Evolutionary conservation across 2,329 filamentous ascomycete species (phyloP).

Genomic region (Aspergillus tamarii): DNA sequence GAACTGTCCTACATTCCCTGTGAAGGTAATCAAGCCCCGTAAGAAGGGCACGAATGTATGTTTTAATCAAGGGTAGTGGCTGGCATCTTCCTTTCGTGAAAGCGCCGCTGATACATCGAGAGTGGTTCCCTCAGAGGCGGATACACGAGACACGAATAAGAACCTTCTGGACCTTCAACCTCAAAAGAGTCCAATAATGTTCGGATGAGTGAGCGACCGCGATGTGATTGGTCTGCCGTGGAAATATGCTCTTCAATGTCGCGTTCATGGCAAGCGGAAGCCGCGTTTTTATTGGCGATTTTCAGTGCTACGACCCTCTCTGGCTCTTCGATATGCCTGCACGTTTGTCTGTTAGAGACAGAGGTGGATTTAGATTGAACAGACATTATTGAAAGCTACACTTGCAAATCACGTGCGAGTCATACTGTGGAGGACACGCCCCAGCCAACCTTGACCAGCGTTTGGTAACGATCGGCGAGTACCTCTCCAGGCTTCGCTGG

Average conservation of each 20-base stretch:
- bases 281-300: constrained; percentile 31
- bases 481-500: constrained; percentile 36
- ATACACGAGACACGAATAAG: constrained; percentile 44
- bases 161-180: constrained; percentile 32
- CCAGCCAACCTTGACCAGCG: constrained; percentile 34
- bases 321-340: constrained; percentile 28
- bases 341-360: constrained; percentile 30
- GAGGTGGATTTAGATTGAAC: constrained; percentile 16
- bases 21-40: constrained; percentile 50
- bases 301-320: constrained; percentile 34
- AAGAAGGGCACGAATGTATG: constrained; percentile 42
- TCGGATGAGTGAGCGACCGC: constrained; percentile 37
- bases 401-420: constrained; percentile 34
- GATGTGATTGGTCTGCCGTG: constrained; percentile 35
- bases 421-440: constrained; percentile 35
- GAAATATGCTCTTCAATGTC: constrained; percentile 40
- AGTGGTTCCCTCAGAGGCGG: constrained; percentile 44
- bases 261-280: constrained; percentile 30
- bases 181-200: constrained; percentile 41
- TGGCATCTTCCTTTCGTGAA: constrained; percentile 34
- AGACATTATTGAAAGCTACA: constrained; percentile 27
- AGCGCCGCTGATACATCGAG: constrained; percentile 38
- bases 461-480: constrained; percentile 32
- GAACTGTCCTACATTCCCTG: constrained; percentile 43
- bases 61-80: constrained; percentile 39